Conservation (phyloP, 176 grass and related monocot species). For the Ensete ventricosum region DNA sequence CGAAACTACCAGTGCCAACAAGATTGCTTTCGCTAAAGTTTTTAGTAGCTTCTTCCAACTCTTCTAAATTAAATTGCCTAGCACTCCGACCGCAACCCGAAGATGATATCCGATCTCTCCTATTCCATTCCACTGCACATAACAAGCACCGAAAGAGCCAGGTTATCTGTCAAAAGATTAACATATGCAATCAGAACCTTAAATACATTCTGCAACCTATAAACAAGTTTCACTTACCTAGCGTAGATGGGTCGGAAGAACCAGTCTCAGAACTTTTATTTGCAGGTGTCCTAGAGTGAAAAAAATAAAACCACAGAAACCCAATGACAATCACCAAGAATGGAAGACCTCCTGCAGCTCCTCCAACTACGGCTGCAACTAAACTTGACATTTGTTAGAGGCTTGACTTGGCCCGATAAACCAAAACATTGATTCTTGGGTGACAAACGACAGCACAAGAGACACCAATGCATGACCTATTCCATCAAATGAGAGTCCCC, state of each 20-base stretch:
- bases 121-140: constrained; percentile 67
- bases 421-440: constrained; percentile 54
- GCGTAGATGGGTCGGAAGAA: constrained; percentile 65
- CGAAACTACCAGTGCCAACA: constrained; percentile 70
- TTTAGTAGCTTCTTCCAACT: constrained; percentile 74
- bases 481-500: neutral
- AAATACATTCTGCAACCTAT: neutral
- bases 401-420: neutral
- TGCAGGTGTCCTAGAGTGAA: constrained; percentile 22
- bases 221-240: constrained; percentile 31
- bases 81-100: constrained; percentile 31
- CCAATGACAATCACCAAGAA: constrained; percentile 26
- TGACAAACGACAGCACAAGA: neutral
- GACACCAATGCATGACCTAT: neutral
- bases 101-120: constrained; percentile 37
- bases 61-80: constrained; percentile 60
- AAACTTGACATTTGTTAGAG: constrained; percentile 49
- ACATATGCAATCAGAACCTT: constrained; percentile 3
- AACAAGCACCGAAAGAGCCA: neutral
- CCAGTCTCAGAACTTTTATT: constrained; percentile 69
- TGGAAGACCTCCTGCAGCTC: constrained; percentile 31
- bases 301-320: constrained; percentile 29
- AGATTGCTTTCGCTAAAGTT: constrained; percentile 70
- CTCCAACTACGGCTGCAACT: constrained; percentile 54
- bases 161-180: constrained; percentile 5